Conservation (phyloP, 805 yeast species). For the Lipomyces oligophaga region DNA sequence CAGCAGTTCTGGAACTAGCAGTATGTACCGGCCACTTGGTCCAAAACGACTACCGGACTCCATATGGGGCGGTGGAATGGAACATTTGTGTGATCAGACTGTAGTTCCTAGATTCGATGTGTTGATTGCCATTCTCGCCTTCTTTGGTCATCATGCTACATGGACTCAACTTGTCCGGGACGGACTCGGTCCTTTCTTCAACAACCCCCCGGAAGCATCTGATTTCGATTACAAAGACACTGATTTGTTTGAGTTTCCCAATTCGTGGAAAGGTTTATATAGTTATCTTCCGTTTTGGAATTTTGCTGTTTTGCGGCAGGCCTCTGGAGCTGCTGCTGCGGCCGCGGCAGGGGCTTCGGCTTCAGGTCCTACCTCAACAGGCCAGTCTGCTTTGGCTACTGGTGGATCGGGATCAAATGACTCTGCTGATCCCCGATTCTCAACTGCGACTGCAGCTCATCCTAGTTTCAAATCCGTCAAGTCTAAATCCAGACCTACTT, state of each 20-base stretch:
- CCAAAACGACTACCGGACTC: conserved; percentile 22
- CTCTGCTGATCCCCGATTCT: conserved; percentile 9
- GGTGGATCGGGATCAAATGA: too few species aligned
- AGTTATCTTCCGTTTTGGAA: conserved; percentile 27
- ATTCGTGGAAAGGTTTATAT: conserved; percentile 26
- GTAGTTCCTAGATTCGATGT: conserved; percentile 24
- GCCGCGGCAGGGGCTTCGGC: background rate
- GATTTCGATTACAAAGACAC: conserved; percentile 11
- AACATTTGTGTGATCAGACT: background rate
- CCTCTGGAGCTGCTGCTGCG: conserved; percentile 9
- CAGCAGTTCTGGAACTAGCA: conserved; percentile 6
- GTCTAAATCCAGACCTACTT: background rate
- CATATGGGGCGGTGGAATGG: conserved; percentile 17
- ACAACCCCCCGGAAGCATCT: conserved; percentile 20
- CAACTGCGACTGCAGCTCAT: conserved; percentile 11
- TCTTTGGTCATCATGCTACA: conserved; percentile 19
- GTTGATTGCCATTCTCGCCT: conserved; percentile 17
- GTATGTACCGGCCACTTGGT: conserved; percentile 3
- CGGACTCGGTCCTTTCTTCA: conserved; percentile 24
- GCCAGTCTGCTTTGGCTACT: too few species aligned
- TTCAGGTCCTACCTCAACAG: too few species aligned
- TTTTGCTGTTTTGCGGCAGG: conserved; percentile 22
- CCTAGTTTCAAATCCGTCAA: conserved; percentile 1
- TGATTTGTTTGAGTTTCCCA: conserved; percentile 19
- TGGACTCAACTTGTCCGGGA: conserved; percentile 15